Evolutionary conservation across 2,329 filamentous ascomycete species (phyloP), one percentile per base, ranked within the genome.

Genomic region (Phyllosticta citribraziliensis): DNA sequence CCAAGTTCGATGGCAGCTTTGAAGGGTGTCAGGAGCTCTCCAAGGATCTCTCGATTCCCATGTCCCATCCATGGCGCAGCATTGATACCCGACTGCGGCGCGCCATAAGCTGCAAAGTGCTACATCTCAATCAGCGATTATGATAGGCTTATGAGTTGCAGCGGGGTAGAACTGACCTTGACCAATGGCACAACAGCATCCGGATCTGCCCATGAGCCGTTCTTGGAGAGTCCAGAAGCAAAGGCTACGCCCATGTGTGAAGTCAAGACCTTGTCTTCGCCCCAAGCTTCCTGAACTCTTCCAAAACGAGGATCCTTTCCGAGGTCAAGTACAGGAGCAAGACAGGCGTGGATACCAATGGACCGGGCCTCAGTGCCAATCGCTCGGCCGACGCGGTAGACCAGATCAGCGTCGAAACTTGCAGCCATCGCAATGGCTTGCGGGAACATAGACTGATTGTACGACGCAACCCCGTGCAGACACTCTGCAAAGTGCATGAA

Each of bases 401-500:
- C 74, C 1, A 78, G 69, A n/a, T 74, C 69, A 0, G 69, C 73
- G 57, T 79, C 76, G 65, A 76, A 79, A 35, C 67, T 74, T 1
- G 76, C 74, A 0, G 76, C 75, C 63, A 79, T 63, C 0, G 72
- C 75, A 24, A 78, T 66, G 35, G 70, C 71, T 57, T 78, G 75
- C 1, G 76, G 76, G 61, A 79, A 78, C 67, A 78, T 74, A 10
- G 74, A 76, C 65, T 78, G 76, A 56, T 77, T 78, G 65, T 75
- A 78, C 0, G 74, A 76, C 6, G 73, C 76, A 1, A 78, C 76
- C 1, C 74, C 76, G 54, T 79, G 76, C 3, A 79, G 70, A 62
- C 76, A 78, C 61, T 79, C 76, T 10, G 72, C 76, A 3, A 71
- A 72, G 62, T 78, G 76, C 68, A 79, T 68, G 3, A 78, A 67